Percentiles rank a stretch among this genome's conserved stretches.
phyloP scores from a whole-genome alignment of 192 early-diverging fungal species.

The Rhizophlyctis rosea region DNA sequence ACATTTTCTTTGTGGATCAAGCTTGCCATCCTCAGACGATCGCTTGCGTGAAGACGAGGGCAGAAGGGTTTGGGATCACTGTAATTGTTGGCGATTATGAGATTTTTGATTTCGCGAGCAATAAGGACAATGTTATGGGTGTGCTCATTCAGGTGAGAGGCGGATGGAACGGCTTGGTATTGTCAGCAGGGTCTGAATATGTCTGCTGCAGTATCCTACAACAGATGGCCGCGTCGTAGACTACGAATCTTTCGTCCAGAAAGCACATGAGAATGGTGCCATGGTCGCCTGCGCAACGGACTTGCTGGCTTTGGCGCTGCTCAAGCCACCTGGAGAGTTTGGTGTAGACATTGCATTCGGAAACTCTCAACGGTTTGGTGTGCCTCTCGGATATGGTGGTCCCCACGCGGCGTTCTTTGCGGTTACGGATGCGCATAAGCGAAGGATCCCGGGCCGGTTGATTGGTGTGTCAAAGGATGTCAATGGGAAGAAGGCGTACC shows the following conservation, averaged over 20 bases:
- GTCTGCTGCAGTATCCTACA: conserved; percentile 78
- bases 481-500: conserved; percentile 82
- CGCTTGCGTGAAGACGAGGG: conserved; percentile 84
- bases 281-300: conserved; percentile 93
- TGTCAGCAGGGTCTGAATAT: conserved; percentile 12
- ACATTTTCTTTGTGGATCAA: conserved; percentile 89
- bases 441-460: conserved; percentile 92
- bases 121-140: conserved; percentile 81
- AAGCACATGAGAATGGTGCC: conserved; percentile 75
- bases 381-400: conserved; percentile 97
- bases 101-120: conserved; percentile 69
- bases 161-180: neutral
- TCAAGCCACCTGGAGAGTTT: conserved; percentile 92
- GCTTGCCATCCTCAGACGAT: conserved; percentile 96
- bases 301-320: conserved; percentile 84
- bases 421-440: conserved; percentile 85
- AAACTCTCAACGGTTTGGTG: conserved; percentile 97
- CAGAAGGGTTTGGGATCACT: conserved; percentile 93
- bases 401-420: conserved; percentile 99
- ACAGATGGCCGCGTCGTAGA: conserved; percentile 84
- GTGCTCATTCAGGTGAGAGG: conserved; percentile 82
- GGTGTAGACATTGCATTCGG: conserved; percentile 98
- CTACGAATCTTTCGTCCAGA: conserved; percentile 73
- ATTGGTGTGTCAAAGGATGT: conserved; percentile 95
- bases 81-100: conserved; percentile 82